These are phyloP conservation scores for Penicillium nucicola DNA, from an alignment of 495 filamentous ascomycete genomes.

Conservation along the genomic window DNA sequence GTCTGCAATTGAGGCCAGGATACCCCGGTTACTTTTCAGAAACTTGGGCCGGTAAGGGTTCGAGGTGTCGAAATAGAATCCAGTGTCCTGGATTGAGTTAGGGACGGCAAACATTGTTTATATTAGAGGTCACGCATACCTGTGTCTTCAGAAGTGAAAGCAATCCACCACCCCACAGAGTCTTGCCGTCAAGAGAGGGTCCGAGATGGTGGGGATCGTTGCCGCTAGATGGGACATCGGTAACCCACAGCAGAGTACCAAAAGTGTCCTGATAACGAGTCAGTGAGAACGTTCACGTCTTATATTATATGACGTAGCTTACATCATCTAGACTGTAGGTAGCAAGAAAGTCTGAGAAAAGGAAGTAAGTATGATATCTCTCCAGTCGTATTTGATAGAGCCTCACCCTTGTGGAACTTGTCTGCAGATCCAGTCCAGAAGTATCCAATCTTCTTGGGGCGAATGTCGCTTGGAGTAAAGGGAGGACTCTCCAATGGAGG, in stretches of 20 bases:
- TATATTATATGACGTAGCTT: neutral
- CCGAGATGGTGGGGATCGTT: slow-evolving; percentile 62
- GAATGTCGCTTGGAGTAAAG: slow-evolving; percentile 50
- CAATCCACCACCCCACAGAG: slow-evolving; percentile 56
- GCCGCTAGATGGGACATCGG: slow-evolving; percentile 57
- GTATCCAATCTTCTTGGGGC: slow-evolving; percentile 65
- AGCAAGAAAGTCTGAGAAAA: slow-evolving; percentile 50
- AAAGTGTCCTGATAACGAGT: slow-evolving; percentile 47
- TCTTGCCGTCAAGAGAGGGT: slow-evolving; percentile 56
- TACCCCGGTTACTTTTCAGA: slow-evolving; percentile 54
- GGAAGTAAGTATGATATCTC: neutral
- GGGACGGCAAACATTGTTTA: neutral
- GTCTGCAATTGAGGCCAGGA: slow-evolving; percentile 57
- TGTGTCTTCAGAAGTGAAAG: slow-evolving; percentile 61
- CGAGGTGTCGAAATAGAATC: slow-evolving; percentile 59
- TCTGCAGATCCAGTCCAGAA: slow-evolving; percentile 62
- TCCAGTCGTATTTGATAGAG: neutral
- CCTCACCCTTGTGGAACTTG: slow-evolving; percentile 48
- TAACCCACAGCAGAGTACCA: slow-evolving; percentile 54
- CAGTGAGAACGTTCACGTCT: neutral
- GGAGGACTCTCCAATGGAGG: slow-evolving; percentile 53
- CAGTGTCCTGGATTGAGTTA: slow-evolving; percentile 44
- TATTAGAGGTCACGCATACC: slow-evolving; percentile 9
- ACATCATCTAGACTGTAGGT: slow-evolving; percentile 60
- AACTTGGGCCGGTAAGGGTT: slow-evolving; percentile 58